phyloP scores from a whole-genome alignment of 306 rosid species.

The Astragalus glycyphyllos region DNA sequence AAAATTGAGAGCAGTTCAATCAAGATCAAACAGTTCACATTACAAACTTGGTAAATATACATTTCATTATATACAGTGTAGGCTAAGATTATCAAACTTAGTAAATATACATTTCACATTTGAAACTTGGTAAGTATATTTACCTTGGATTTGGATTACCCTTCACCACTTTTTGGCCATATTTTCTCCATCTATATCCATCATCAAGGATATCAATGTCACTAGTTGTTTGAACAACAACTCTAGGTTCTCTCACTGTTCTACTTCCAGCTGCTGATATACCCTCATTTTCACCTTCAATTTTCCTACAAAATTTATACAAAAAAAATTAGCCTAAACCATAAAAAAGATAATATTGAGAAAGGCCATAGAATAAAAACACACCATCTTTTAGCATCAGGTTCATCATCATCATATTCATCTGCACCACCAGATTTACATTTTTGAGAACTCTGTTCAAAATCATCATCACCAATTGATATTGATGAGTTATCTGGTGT shows the following conservation, averaged over 20 bases:
- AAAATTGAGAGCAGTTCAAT: no score
- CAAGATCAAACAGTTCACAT: no score
- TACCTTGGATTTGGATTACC: conserved; percentile 99
- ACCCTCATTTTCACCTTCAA: conserved; percentile 77
- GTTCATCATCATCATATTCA: conserved; percentile 76
- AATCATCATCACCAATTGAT: conserved; percentile 82
- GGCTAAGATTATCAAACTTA: no score
- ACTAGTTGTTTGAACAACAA: conserved; percentile 94
- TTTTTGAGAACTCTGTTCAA: conserved; percentile 79
- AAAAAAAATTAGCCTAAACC: conserved; percentile 13
- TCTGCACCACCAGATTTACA: conserved; percentile 72
- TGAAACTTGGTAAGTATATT: neutral
- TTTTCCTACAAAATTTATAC: conserved; percentile 55
- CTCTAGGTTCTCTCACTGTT: conserved; percentile 96
- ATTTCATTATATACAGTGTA: no score
- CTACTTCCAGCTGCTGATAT: conserved; percentile 76
- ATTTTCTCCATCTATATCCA: conserved; percentile 94
- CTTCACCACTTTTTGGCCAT: conserved; percentile 96
- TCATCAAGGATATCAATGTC: conserved; percentile 92
- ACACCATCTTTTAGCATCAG: conserved; percentile 83
- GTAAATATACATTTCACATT: no score
- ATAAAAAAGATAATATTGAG: neutral
- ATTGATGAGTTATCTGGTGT: conserved; percentile 87
- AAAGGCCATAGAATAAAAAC: neutral
- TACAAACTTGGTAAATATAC: neutral